phyloP scores from a whole-genome alignment of 106 monocot species.

The Dactylorhiza incarnata region DNA sequence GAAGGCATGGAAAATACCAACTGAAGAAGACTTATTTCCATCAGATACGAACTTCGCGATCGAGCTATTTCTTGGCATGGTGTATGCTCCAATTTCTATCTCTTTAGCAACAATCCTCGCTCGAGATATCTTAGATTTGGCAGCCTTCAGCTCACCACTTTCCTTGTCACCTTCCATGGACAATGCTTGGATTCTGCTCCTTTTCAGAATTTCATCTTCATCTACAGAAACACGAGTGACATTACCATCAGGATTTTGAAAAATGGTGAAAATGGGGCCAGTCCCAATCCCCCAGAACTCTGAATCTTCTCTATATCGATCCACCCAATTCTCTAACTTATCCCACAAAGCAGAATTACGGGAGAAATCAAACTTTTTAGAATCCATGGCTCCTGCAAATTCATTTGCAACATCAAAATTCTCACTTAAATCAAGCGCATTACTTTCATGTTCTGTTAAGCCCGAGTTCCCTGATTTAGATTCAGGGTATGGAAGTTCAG shows the following conservation, averaged over 20 bases:
- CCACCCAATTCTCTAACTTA: conserved; percentile 53
- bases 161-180: conserved; percentile 10
- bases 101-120: conserved; percentile 43
- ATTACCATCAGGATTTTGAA: conserved; percentile 35
- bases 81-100: conserved; percentile 29
- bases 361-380: neutral
- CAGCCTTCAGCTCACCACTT: conserved; percentile 11
- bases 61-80: conserved; percentile 32
- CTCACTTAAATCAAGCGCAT: neutral
- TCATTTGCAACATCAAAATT: conserved; percentile 7
- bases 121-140: conserved; percentile 25
- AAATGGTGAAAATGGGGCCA: conserved; percentile 49
- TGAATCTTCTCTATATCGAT: conserved; percentile 42
- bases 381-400: conserved; percentile 1
- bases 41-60: conserved; percentile 37
- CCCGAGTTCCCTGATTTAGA: neutral
- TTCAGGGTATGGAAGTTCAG: conserved; percentile 1
- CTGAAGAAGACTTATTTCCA: conserved; percentile 21
- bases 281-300: conserved; percentile 57
- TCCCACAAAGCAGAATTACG: conserved; percentile 33
- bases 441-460: neutral
- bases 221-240: conserved; percentile 30
- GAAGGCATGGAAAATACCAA: conserved; percentile 10
- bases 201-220: conserved; percentile 44
- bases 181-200: conserved; percentile 17